phyloP scores from a whole-genome alignment of 352 stramenopile genomes.

The Globisporangium barbulae region DNA sequence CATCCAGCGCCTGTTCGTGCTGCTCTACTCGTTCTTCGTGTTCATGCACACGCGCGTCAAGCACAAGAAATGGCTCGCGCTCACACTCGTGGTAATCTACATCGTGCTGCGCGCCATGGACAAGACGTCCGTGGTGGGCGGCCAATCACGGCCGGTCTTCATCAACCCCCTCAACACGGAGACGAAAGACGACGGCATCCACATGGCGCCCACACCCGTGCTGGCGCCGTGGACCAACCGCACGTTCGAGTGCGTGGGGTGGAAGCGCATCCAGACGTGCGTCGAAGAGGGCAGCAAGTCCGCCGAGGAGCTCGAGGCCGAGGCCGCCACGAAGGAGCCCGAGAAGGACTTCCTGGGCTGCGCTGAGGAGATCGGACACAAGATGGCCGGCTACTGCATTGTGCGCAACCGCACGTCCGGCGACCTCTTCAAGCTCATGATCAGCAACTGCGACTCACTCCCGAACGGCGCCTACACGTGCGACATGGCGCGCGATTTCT shows the following conservation, averaged over 20 bases:
- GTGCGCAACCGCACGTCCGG: slow-evolving; percentile 80
- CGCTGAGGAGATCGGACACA: slow-evolving; percentile 54
- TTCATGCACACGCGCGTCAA: slow-evolving; percentile 60
- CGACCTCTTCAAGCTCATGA: slow-evolving; percentile 79
- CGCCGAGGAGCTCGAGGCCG: slow-evolving; percentile 19
- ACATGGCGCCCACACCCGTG: slow-evolving; percentile 57
- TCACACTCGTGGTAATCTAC: slow-evolving; percentile 50
- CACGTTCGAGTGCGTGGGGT: slow-evolving; percentile 81
- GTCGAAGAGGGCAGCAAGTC: slow-evolving; percentile 39
- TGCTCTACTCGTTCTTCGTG: slow-evolving; percentile 51
- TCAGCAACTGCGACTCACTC: slow-evolving; percentile 71
- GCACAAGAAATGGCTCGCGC: slow-evolving; percentile 68
- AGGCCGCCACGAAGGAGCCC: slow-evolving; percentile 30
- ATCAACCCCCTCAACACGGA: slow-evolving; percentile 77
- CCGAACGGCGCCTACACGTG: slow-evolving; percentile 73
- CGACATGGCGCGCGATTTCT: slow-evolving; percentile 78
- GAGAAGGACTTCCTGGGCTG: slow-evolving; percentile 78
- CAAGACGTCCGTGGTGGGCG: slow-evolving; percentile 46
- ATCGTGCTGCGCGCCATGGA: slow-evolving; percentile 52
- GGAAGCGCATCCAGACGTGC: slow-evolving; percentile 82
- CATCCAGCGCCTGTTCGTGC: slow-evolving; percentile 69
- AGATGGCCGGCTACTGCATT: slow-evolving; percentile 84
- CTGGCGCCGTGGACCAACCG: slow-evolving; percentile 66
- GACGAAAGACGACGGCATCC: slow-evolving; percentile 54
- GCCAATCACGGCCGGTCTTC: slow-evolving; percentile 57